phyloP scores from a whole-genome alignment of 257 asterid genomes.

The Solanum rostratum region DNA sequence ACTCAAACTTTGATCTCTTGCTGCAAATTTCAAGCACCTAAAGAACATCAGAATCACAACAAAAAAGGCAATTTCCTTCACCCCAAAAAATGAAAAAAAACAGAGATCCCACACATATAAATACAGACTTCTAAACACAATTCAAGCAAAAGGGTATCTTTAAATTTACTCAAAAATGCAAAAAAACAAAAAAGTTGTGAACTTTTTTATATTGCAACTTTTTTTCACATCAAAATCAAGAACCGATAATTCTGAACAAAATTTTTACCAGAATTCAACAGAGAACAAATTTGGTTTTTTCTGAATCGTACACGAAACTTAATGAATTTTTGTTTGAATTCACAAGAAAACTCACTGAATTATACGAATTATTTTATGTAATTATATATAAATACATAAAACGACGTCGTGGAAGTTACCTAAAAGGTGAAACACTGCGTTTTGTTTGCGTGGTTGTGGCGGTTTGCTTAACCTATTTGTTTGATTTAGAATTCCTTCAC shows the following conservation, averaged over 20 bases:
- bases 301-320: background rate
- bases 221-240: background rate
- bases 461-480: background rate
- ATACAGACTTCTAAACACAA: background rate
- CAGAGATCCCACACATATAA: background rate
- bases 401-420: background rate
- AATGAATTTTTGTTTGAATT: background rate
- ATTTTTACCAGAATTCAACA: background rate
- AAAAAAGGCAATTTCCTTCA: background rate
- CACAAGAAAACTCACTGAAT: background rate
- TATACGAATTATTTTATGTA: background rate
- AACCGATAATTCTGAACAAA: background rate
- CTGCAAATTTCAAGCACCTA: conserved; percentile 43
- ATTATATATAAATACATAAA: background rate
- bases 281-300: background rate
- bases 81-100: background rate
- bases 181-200: background rate
- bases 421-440: accelerated
- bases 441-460: background rate
- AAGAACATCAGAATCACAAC: conserved; percentile 18
- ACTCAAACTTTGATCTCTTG: conserved; percentile 24
- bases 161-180: background rate
- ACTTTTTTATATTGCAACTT: background rate
- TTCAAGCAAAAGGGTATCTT: background rate
- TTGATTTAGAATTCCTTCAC: background rate